Evolutionary conservation across 2,329 filamentous ascomycete species (phyloP).

Genomic region (Elsinoe perseae): DNA sequence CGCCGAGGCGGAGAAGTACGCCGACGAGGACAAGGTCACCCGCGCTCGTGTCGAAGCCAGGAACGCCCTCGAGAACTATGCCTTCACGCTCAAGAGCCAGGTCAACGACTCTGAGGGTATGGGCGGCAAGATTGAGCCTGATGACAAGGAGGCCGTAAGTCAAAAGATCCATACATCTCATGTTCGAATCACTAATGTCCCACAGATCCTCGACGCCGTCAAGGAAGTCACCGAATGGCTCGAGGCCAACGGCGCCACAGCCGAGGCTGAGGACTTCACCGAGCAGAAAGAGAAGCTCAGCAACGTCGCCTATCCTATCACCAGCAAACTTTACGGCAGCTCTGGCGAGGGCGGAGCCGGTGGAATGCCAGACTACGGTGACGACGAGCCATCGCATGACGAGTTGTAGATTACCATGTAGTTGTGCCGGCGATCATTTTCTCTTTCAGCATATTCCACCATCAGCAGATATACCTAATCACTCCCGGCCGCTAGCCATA

Average conservation of each 20-base stretch:
- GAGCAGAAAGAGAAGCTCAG: constrained; percentile 99
- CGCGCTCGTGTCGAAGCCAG: constrained; percentile 94
- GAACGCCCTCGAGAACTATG: constrained; percentile 98
- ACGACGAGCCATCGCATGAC: constrained; percentile 48
- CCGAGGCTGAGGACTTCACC: constrained; percentile 88
- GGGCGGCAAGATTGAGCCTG: constrained; percentile 95
- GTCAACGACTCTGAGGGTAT: constrained; percentile 94
- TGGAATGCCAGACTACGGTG: constrained; percentile 55
- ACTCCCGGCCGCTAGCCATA: not conserved
- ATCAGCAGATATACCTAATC: constrained; percentile 10
- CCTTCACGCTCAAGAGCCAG: constrained; percentile 98
- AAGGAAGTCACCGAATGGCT: constrained; percentile 98
- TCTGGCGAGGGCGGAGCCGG: constrained; percentile 46
- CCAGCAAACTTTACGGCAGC: constrained; percentile 83
- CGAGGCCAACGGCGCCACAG: constrained; percentile 82
- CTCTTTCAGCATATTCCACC: constrained; percentile 12
- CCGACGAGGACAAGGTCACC: constrained; percentile 97
- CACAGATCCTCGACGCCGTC: constrained; percentile 77
- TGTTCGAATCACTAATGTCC: constrained; percentile 31
- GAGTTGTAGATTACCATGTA: constrained; percentile 36
- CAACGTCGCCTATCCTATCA: constrained; percentile 95
- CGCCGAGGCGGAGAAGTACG: constrained; percentile 94
- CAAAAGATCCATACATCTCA: not conserved
- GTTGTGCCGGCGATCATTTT: not conserved
- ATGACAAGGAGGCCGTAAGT: constrained; percentile 90